Evolutionary conservation across 192 early-diverging fungal genomes (phyloP), one percentile per base, ranked within the genome.

Genomic region (Chytriomyces confervae): DNA sequence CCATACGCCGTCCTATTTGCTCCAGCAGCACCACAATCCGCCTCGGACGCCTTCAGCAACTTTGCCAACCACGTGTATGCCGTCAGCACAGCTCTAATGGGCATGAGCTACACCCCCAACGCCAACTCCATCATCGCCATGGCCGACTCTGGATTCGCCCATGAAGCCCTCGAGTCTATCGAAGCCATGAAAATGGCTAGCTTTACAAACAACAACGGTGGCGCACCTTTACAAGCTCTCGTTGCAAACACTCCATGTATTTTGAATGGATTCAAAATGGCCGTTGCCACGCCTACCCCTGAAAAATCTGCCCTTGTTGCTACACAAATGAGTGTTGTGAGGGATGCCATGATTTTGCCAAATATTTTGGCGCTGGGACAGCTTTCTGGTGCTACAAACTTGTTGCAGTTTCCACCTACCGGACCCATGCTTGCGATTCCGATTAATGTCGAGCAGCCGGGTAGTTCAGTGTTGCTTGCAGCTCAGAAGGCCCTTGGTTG

Each of bases 1-100:
- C 62, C 62, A 1, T 64, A 64, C 62, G 11, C n/a, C 29, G 62
- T 64, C 27, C 62, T 64, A 10, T 23, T 23, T 29, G 20, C 62
- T 24, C 62, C 62, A 23, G 62, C 20, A 11, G 62, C 62, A 11
- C n/a, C 62, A 27, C 29, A 24, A 27, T 23, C 62, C 27, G 18
- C 62, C 29, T 23, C 62, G 18, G 62, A 64, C 62, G 62, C 62
- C 27, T 64, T 64, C 29, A 64, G 27, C 62, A 64, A 64, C 62
- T 64, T 64, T 64, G 62, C 62, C 16, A 64, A 64, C 62, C 62
- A 64, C 27, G 62, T 64, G 10, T 64, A 64, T 5, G 62, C 20
- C 11, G 62, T 64, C n/a, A 24, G 20, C 62, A 29, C 20, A 1
- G 16, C 62, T 27, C 18, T 64, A 0, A 16, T 64, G n/a, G 62